Evolutionary conservation across 441 rosid species (phyloP).

Genomic region (Arabidopsis lyrata): DNA sequence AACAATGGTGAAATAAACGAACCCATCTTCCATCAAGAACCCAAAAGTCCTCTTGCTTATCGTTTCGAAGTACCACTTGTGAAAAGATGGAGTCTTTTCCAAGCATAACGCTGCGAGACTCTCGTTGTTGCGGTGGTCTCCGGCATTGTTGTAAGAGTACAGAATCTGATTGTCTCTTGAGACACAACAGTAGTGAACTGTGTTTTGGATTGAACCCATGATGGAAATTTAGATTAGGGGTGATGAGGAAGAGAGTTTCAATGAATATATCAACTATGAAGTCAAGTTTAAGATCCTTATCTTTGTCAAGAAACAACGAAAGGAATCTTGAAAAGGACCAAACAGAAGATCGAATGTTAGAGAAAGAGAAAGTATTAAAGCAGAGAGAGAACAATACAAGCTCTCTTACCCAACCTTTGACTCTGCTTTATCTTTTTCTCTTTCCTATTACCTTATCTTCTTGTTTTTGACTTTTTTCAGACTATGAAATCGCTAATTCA

Average conservation of each 20-base stretch:
- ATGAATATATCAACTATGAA: constrained; percentile 46
- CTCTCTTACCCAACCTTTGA: constrained; percentile 32
- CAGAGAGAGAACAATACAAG: constrained; percentile 27
- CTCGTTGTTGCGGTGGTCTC: constrained; percentile 61
- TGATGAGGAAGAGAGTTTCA: constrained; percentile 30
- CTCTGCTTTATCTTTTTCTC: constrained; percentile 22
- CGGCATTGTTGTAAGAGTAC: constrained; percentile 56
- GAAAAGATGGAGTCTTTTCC: constrained; percentile 71
- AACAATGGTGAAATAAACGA: constrained; percentile 69
- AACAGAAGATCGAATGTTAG: constrained; percentile 18
- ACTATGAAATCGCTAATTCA: not conserved
- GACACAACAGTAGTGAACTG: constrained; percentile 72
- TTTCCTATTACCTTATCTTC: not conserved
- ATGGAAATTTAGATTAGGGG: constrained; percentile 26
- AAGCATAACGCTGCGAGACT: constrained; percentile 62
- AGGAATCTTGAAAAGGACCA: constrained; percentile 37
- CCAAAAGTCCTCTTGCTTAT: constrained; percentile 60
- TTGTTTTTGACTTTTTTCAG: not conserved
- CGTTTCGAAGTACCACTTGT: constrained; percentile 88
- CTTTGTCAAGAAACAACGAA: constrained; percentile 40
- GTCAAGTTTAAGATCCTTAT: constrained; percentile 44
- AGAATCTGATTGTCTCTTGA: constrained; percentile 59
- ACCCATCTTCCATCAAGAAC: constrained; percentile 75
- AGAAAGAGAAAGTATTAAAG: constrained; percentile 41
- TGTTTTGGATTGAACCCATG: constrained; percentile 64